Percentiles rank a stretch among this genome's conserved stretches.
phyloP scores from a whole-genome alignment of 495 filamentous ascomycete species.

The Acidomyces sp. region DNA sequence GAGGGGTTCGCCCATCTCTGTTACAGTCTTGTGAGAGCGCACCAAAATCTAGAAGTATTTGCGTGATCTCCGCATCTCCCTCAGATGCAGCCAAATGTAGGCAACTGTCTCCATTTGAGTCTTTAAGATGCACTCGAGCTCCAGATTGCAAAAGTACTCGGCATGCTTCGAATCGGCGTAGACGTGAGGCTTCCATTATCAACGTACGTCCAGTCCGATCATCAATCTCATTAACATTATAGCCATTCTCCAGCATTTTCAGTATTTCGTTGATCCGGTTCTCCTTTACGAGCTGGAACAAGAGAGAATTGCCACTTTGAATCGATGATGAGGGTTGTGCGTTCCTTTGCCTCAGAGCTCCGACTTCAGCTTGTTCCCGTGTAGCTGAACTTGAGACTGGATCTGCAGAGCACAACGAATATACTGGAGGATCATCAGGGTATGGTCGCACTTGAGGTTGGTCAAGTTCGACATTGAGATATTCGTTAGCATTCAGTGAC shows the following conservation, averaged over 20 bases:
- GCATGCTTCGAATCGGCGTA: slow-evolving; percentile 3
- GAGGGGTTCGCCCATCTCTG: slow-evolving; percentile 6
- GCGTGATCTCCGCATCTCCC: slow-evolving; percentile 13
- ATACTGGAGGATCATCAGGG: slow-evolving; percentile 3
- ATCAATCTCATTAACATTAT: slow-evolving; percentile 10
- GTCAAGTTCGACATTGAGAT: slow-evolving; percentile 12
- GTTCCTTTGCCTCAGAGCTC: too few relatives aligned
- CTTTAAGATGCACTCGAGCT: slow-evolving; percentile 6
- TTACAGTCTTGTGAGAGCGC: slow-evolving; percentile 12
- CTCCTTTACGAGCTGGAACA: background rate
- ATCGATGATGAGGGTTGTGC: background rate
- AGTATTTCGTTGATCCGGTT: slow-evolving; percentile 4
- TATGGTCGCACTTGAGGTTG: slow-evolving; percentile 6
- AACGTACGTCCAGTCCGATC: slow-evolving; percentile 2
- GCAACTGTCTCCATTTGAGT: slow-evolving; percentile 8
- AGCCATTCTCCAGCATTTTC: background rate
- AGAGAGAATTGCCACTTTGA: background rate
- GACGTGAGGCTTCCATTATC: slow-evolving; percentile 11
- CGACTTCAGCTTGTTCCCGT: background rate
- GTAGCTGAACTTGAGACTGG: background rate
- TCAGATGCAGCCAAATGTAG: slow-evolving; percentile 7
- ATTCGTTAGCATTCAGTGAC: slow-evolving; percentile 4
- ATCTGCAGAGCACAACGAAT: background rate
- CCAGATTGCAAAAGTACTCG: slow-evolving; percentile 8
- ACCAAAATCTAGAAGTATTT: slow-evolving; percentile 10